These are phyloP conservation scores for Verticillium isaacii DNA, from an alignment of 2,329 filamentous ascomycete genomes.

Conservation along the genomic window DNA sequence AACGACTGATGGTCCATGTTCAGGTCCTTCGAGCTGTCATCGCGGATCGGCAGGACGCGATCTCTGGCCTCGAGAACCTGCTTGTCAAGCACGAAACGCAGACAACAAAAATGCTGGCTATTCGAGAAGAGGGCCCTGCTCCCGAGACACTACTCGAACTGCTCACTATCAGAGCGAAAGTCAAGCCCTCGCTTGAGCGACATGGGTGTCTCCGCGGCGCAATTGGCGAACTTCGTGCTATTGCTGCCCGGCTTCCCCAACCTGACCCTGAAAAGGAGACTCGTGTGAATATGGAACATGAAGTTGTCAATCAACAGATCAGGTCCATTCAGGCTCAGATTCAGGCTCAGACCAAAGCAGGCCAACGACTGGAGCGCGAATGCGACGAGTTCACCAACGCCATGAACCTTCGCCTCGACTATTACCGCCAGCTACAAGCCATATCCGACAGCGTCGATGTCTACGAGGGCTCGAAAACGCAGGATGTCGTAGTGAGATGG, in stretches of 20 bases:
- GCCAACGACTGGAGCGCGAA: constrained; percentile 57
- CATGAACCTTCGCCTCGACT: constrained; percentile 84
- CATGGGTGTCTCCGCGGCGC: constrained; percentile 63
- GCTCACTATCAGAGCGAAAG: constrained; percentile 36
- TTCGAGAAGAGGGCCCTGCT: constrained; percentile 61
- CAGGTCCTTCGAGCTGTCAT: constrained; percentile 70
- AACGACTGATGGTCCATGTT: constrained; percentile 84
- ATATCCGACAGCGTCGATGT: constrained; percentile 85
- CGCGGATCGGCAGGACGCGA: constrained; percentile 70
- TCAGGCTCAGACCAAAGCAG: constrained; percentile 45
- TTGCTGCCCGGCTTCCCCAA: constrained; percentile 61
- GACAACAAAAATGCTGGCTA: constrained; percentile 55
- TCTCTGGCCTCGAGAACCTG: constrained; percentile 73
- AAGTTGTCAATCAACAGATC: constrained; percentile 61
- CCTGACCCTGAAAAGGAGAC: constrained; percentile 24
- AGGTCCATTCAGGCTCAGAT: constrained; percentile 51
- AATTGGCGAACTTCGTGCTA: constrained; percentile 62
- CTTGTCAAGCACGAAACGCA: constrained; percentile 71
- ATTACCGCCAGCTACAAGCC: constrained; percentile 83
- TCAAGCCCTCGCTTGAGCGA: constrained; percentile 44
- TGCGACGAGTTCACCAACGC: constrained; percentile 69
- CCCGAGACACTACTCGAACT: constrained; percentile 58
- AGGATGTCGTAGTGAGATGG: constrained; percentile 38
- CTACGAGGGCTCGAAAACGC: constrained; percentile 59
- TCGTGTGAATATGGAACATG: constrained; percentile 48